Base-by-base conservation (phyloP, 1,139 yeast genomes). In the Debaryomyces coudertii region DNA sequence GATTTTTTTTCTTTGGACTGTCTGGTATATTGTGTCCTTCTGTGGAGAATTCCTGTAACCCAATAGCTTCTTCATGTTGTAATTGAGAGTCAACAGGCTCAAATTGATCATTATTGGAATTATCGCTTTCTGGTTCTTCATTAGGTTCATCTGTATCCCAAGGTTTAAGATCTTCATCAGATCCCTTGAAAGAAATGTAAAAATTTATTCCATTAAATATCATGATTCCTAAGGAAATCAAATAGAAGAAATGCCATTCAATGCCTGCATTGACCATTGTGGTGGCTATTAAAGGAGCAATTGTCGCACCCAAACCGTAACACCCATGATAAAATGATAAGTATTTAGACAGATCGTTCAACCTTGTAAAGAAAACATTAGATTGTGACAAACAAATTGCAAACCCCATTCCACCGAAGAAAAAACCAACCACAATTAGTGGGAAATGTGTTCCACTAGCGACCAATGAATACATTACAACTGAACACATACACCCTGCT, bases 271-370 rank as follows among this genome's bases (percentile, higher is more conserved):
- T 67, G 7, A 77, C 71, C 70, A 83, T 71, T 8, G 77, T 66
- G 0, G 87, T 83, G 6, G 82, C 83, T 8, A 81, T 62, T 22
- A 83, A 60, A 1, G 90, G 90, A 3, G 85, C 71, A 1, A 81
- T 51, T 3, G 83, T 77, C 1, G 87, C 89, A 2, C 89, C 90
- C 1, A 78, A 49, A 1, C 90, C 90, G 58, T 84, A 84, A 12
- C 69, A 61, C 0, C 85, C 87, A 61, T 84, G 89, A 51, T 74
- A 69, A 28, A 69, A 63, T 0, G 87, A 83, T 47, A 83, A 62
- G 45, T 76, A 74, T 36, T 69, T 73, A 12, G 82, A 71, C 33
- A 77, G 72, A 27, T 74, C 72, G 36, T 77, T 72, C 42, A 83
- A 64, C 41, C 78, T 65, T 5, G 83, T 71, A 12, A 82, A 57